phyloP scores from a whole-genome alignment of 1,139 yeast genomes.

The Geotrichum macrosporum region DNA sequence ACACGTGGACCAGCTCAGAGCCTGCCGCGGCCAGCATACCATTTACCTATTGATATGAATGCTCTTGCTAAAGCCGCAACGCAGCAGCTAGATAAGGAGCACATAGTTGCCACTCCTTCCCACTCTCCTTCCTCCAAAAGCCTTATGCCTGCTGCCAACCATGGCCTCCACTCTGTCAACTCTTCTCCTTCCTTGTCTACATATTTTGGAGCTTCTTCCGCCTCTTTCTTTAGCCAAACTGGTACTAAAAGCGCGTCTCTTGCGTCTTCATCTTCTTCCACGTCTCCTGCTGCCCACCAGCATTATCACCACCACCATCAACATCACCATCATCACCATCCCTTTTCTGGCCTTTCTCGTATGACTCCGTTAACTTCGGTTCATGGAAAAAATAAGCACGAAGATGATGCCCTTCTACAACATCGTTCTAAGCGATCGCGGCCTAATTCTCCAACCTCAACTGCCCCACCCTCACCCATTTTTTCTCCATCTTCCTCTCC shows the following conservation, averaged over 20 bases:
- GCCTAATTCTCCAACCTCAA: conserved; percentile 73
- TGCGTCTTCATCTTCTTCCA: conserved; percentile 20
- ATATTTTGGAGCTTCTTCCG: conserved; percentile 41
- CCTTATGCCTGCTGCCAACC: not conserved
- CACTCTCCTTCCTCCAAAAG: conserved; percentile 8
- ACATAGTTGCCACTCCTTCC: conserved; percentile 4
- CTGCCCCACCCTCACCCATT: conserved; percentile 56
- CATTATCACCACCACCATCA: conserved; percentile 28
- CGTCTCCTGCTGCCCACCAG: conserved; percentile 19
- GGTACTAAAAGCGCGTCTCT: conserved; percentile 21
- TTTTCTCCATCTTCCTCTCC: conserved; percentile 41
- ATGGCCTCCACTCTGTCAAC: conserved; percentile 43
- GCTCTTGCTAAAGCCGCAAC: conserved; percentile 78
- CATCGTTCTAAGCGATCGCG: conserved; percentile 61
- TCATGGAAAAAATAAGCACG: conserved; percentile 26
- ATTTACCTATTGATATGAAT: conserved; percentile 58
- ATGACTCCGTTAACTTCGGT: conserved; percentile 50
- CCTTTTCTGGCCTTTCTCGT: conserved; percentile 49
- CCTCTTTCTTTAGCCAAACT: conserved; percentile 14
- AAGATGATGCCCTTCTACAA: conserved; percentile 43
- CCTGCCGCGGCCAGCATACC: conserved; percentile 3
- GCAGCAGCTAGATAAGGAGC: conserved; percentile 60
- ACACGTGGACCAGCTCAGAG: conserved; percentile 11
- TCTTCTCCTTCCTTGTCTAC: conserved; percentile 64
- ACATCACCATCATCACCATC: conserved; percentile 35